These are phyloP conservation scores for Suhomyces wounanorum DNA, from an alignment of 1,139 yeast genomes.

Conservation along the genomic window DNA sequence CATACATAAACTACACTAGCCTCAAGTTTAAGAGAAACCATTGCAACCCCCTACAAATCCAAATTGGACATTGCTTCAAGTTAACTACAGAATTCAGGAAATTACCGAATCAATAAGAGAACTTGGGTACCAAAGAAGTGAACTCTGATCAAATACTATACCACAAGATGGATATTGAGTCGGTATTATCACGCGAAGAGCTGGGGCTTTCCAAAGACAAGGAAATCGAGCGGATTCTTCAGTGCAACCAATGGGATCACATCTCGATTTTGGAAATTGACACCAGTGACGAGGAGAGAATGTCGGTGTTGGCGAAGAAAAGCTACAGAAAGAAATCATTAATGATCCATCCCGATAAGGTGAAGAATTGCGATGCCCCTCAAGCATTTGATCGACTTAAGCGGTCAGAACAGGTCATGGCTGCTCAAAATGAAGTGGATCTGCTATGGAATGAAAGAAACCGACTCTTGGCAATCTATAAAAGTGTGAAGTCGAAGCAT, in stretches of 20 bases:
- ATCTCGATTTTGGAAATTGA: constrained; percentile 57
- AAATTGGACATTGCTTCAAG: too few species aligned
- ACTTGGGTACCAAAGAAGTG: too few species aligned
- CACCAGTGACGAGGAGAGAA: constrained; percentile 40
- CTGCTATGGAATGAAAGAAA: constrained; percentile 34
- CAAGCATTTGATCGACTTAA: constrained; percentile 60
- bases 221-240: constrained; percentile 58
- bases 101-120: too few species aligned
- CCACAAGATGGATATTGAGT: constrained; percentile 22
- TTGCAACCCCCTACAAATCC: too few species aligned
- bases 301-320: constrained; percentile 39
- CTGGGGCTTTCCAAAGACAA: constrained; percentile 43
- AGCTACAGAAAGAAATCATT: constrained; percentile 60
- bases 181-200: constrained; percentile 38
- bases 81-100: too few species aligned
- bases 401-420: constrained; percentile 34
- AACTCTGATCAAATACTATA: too few species aligned
- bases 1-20: neutral
- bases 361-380: constrained; percentile 55
- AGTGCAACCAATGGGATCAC: constrained; percentile 51
- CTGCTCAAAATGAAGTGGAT: constrained; percentile 9
- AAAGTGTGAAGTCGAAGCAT: constrained; percentile 36
- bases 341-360: constrained; percentile 70
- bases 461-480: constrained; percentile 36
- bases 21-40: too few species aligned